Base-by-base conservation (phyloP, 257 asterid species). In the Scutellaria galericulata region DNA sequence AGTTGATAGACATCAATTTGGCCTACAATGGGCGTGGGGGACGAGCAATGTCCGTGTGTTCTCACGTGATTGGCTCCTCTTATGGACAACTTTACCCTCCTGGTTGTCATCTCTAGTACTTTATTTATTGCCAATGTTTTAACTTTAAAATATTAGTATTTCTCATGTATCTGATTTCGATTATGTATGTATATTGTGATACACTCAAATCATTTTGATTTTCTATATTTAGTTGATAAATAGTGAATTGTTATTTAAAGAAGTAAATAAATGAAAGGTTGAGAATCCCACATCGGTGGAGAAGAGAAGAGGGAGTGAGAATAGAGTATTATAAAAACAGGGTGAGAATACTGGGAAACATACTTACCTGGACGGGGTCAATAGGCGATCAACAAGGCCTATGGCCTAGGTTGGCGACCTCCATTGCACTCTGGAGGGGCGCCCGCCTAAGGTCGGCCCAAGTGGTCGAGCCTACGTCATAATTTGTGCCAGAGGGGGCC, bases 1-100 rank as follows among this genome's bases (percentile, higher is more conserved):
- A 79, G 78, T 87, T 89, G 20, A 58, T 66, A 4, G 71, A 91
- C 81, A 87, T 89, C 15, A 46, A 87, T 62, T 72, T 91, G 78
- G 75, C 52, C 24, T 79, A 85, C 78, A 54, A 7, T 11, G 89
- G 87, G 1, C 74, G 58, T 0, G 82, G 76, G 3, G 82, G 87
- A 42, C 47, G 18, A 5, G 81, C 90, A 0, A 68, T 44, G 0
- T 64, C 96, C 31, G 6, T 35, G 5, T 89, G 97, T 47, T 77
- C 74, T 1, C 80, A 90, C 54, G 92, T 81, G 5, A 39, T 63
- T 4, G 97, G 93, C 31, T 56, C 78, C 5, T 73, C 91, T 3
- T 78, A 20, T 13, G 93, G 96, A 6, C 80, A 53, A 42, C 78
- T 79, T 3, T 47, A 63, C 4, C 97, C 97, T 3, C 53, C 66